Base-by-base conservation (phyloP, 148 eudicot genomes). In the Fallopia convolvulus region DNA sequence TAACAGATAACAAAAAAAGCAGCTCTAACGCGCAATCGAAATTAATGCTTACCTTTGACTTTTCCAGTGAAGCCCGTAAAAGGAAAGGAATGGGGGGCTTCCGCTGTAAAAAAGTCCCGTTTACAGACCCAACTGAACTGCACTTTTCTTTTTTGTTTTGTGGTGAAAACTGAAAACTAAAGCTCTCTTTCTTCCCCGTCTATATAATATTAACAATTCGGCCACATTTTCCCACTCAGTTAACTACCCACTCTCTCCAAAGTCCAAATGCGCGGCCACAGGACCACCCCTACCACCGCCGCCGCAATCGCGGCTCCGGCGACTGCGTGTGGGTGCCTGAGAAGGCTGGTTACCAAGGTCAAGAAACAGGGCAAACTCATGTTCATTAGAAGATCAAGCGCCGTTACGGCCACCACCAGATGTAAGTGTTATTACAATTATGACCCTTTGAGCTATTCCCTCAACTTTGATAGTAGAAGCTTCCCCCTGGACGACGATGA, bases 281-380 rank as follows among this genome's bases (percentile, higher is more conserved):
- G 18, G 65, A 58, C 65, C 65, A 21, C 65, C 33, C 13, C 65
- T 6, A 17, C 56, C 55, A 12, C 55, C 9, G 26, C 63, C 63
- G 30, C 8, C 13, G 32, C 12, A 32, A 68, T 41, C 60, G 68
- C 41, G 21, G 53, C 8, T 21, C 65, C 30, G 65, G 30, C 65
- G 65, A 21, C 65, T 26, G 18, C 30, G 65, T 58, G 65, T 18
- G 65, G 65, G 30, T 58, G 65, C 65, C 65, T 58, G 40, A 49
- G 21, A 11, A 33, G 12, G 46, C 21, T 36, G 41, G 49, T 40
- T 39, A 26, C 55, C 52, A 15, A 76, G 76, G 52, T 74, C 48
- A 72, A 78, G 83, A 83, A 75, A 50, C 33, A 65, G 36, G 85
- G 71, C 61, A 77, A 76, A 72, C 70, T 78, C 39, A 58, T 61